These are phyloP conservation scores for Cercospora beticola DNA, from an alignment of 2,329 filamentous ascomycete species.

Conservation along the genomic window DNA sequence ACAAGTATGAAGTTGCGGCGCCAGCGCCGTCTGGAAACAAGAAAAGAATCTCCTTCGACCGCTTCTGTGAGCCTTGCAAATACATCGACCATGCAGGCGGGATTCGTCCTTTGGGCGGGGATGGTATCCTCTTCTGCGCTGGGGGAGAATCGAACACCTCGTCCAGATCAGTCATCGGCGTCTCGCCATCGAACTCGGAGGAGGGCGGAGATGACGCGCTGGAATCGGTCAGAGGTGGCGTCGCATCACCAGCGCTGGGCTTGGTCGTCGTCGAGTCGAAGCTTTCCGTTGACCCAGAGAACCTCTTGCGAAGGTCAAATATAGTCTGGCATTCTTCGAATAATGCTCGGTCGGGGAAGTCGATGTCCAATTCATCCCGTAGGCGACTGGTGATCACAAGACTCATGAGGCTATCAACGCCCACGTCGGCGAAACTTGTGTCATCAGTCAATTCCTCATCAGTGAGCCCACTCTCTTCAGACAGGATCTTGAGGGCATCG, in stretches of 20 bases:
- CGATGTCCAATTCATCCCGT: slow-evolving; percentile 32
- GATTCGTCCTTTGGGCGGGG: not conserved
- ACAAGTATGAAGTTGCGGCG: slow-evolving; percentile 49
- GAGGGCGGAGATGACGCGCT: not conserved
- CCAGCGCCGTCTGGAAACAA: slow-evolving; percentile 51
- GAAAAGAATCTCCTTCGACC: slow-evolving; percentile 20
- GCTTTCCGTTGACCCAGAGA: not conserved
- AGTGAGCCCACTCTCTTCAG: slow-evolving; percentile 35
- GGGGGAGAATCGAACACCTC: not conserved
- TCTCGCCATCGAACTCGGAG: slow-evolving; percentile 1
- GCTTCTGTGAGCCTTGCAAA: slow-evolving; percentile 25
- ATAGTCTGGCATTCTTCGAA: slow-evolving; percentile 16
- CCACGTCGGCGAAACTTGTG: slow-evolving; percentile 31
- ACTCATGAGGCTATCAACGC: slow-evolving; percentile 36
- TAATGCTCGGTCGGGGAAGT: slow-evolving; percentile 15
- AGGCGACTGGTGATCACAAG: slow-evolving; percentile 31
- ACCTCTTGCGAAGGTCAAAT: slow-evolving; percentile 3
- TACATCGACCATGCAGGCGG: slow-evolving; percentile 14
- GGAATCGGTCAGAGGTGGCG: slow-evolving; percentile 1
- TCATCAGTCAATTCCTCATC: slow-evolving; percentile 33
- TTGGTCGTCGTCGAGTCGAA: not conserved
- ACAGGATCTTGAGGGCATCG: slow-evolving; percentile 27
- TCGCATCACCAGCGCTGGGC: not conserved
- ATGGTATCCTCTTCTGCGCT: not conserved
- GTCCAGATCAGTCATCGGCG: slow-evolving; percentile 9